Conservation (phyloP, 176 grass and related monocot species). For the Aegilops umbellulata region DNA sequence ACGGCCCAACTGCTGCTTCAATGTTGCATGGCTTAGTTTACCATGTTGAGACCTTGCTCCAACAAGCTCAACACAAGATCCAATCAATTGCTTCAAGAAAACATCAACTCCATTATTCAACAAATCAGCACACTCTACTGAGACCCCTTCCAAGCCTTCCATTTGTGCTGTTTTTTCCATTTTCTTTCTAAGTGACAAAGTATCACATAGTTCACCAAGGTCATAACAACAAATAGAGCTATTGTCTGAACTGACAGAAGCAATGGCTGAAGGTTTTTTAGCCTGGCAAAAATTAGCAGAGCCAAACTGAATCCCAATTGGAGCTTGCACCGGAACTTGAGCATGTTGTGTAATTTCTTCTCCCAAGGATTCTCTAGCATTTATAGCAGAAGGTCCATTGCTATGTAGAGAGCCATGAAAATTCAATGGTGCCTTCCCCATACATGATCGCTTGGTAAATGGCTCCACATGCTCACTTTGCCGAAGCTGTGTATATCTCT, state of each 20-base stretch:
- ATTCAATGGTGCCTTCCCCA: slow-evolving; percentile 28
- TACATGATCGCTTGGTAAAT: slow-evolving; percentile 23
- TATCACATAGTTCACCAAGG: slow-evolving; percentile 60
- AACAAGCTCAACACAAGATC: slow-evolving; percentile 55
- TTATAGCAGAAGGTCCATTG: slow-evolving; percentile 35
- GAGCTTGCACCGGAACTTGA: slow-evolving; percentile 47
- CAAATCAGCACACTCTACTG: slow-evolving; percentile 68
- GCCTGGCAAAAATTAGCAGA: slow-evolving; percentile 48
- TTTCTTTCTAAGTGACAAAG: slow-evolving; percentile 51
- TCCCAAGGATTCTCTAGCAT: slow-evolving; percentile 25
- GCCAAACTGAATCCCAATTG: slow-evolving; percentile 75
- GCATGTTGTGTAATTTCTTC: slow-evolving; percentile 29
- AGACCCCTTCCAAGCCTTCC: slow-evolving; percentile 72
- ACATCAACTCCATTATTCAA: slow-evolving; percentile 75
- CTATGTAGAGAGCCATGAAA: slow-evolving; percentile 30
- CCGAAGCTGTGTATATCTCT: slow-evolving; percentile 38
- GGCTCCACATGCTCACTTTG: slow-evolving; percentile 39
- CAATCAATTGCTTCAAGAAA: slow-evolving; percentile 76
- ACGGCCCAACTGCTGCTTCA: slow-evolving; percentile 44
- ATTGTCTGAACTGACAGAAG: slow-evolving; percentile 38
- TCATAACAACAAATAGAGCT: slow-evolving; percentile 45
- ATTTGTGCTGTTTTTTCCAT: slow-evolving; percentile 69
- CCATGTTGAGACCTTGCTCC: slow-evolving; percentile 48
- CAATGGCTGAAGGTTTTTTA: slow-evolving; percentile 37
- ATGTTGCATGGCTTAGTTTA: slow-evolving; percentile 23